Evolutionary conservation across 2,329 filamentous ascomycete species (phyloP), one percentile per base, ranked within the genome.

Genomic region (Paraconiothyrium brasiliense): DNA sequence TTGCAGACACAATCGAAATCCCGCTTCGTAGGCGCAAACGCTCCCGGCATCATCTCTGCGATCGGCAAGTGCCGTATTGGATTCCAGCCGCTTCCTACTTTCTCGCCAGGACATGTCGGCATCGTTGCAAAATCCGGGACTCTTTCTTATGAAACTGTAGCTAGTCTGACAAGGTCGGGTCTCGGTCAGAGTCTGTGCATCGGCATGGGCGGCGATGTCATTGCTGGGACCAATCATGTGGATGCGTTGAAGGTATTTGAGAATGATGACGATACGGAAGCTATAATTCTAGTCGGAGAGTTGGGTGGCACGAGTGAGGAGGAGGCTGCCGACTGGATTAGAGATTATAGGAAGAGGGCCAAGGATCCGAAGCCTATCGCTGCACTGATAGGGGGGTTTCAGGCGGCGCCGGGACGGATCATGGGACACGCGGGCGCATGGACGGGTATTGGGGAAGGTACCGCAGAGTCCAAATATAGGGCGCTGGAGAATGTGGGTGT

Each of bases 351-450:
- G 35, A 82, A 81, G 60, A 83, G 85, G 39, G 83, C 82, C 3
- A 68, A 79, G 32, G 85, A 87, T 57, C 89, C 89, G 0, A 93
- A 93, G 87, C 91, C 92, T 0, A 91, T 94, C 48, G 88, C 90
- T 71, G 91, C 89, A 50, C 81, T 93, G 6, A 83, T 94, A 32
- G 90, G 86, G 34, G 91, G 92, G 4, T 79, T 89, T 51, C 80
- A 87, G 64, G 89, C 89, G n/a, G 84, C 85, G 6, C 80, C 82
- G 16, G 88, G 88, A 14, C 84, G 86, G 24, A 85, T 92, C 47
- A 93, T 94, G 90, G 92, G 92, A 10, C 92, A 94, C 75, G 90
- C 91, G 10, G 92, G 92, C 47, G 92, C 92, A 14, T 92, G 91
- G 82, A 83, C 84, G 57, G 84, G 88, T 1, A 84, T 87, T 7